Conservation (phyloP, 495 filamentous ascomycete species). For the Talaromyces wortmannii region DNA sequence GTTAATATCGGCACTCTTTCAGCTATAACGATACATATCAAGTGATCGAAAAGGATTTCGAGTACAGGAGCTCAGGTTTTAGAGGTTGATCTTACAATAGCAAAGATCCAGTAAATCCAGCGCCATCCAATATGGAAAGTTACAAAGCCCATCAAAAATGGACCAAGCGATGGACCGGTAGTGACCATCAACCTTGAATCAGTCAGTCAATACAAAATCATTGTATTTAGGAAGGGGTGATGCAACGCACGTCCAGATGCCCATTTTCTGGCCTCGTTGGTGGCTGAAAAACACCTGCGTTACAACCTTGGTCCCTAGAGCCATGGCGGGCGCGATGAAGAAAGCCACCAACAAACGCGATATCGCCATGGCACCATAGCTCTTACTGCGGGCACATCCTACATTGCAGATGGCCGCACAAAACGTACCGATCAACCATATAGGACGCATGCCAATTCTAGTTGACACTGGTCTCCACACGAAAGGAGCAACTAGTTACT, state of each 20-base stretch:
- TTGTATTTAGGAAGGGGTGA: not conserved
- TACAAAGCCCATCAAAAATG: slow-evolving; percentile 29
- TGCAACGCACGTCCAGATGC: not conserved
- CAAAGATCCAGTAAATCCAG: slow-evolving; percentile 31
- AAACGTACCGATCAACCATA: not conserved
- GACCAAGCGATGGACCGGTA: slow-evolving; percentile 20
- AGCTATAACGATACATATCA: not conserved
- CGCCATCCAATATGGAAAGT: slow-evolving; percentile 17
- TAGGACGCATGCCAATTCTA: not conserved
- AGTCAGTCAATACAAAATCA: not conserved
- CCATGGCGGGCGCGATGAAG: slow-evolving; percentile 25
- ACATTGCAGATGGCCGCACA: slow-evolving; percentile 17
- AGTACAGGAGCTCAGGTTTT: not conserved
- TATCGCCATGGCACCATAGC: slow-evolving; percentile 21
- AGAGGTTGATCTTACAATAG: slow-evolving; percentile 7
- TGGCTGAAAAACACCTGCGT: slow-evolving; percentile 19
- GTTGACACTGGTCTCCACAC: not conserved
- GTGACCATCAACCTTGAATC: slow-evolving; percentile 26
- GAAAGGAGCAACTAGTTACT: slow-evolving; percentile 18
- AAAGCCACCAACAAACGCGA: slow-evolving; percentile 20
- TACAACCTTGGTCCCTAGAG: slow-evolving; percentile 25
- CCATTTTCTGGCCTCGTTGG: slow-evolving; percentile 21
- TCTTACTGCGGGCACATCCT: slow-evolving; percentile 20
- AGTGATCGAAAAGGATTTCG: not conserved
- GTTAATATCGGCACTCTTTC: not conserved